Conservation (phyloP, 768 basidiomycete species). For the Phanerochaete carnosa region DNA sequence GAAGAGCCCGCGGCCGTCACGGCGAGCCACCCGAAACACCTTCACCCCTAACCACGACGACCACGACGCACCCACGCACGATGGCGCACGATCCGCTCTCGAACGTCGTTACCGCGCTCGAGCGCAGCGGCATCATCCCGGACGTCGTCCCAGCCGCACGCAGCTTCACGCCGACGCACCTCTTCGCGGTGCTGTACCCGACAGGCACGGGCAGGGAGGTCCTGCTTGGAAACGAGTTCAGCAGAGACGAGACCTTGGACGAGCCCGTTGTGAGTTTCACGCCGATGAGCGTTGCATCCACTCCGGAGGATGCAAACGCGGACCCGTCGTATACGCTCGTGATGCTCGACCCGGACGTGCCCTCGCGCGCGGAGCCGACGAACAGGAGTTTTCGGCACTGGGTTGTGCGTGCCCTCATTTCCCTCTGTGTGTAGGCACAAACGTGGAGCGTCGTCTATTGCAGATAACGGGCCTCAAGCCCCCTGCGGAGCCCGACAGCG, state of each 20-base stretch:
- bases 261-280: constrained; percentile 49
- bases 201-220: constrained; percentile 31
- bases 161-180: constrained; percentile 30
- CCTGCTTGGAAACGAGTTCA: constrained; percentile 35
- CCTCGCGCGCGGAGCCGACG: constrained; percentile 20
- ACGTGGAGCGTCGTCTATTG: no score
- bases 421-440: background rate
- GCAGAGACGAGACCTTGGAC: constrained; percentile 36
- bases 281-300: constrained; percentile 35
- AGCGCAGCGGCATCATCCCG: constrained; percentile 39
- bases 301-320: constrained; percentile 14
- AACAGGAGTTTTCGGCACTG: constrained; percentile 28
- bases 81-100: constrained; percentile 30
- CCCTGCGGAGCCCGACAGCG: constrained; percentile 22
- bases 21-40: background rate
- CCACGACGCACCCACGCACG: background rate
- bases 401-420: constrained; percentile 20
- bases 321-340: constrained; percentile 37
- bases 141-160: constrained; percentile 41
- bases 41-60: background rate
- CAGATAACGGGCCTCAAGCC: constrained; percentile 39
- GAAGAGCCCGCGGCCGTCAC: background rate
- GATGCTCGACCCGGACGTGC: constrained; percentile 35
- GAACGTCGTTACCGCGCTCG: constrained; percentile 32
- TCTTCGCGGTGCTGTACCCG: constrained; percentile 44